These are phyloP conservation scores for Hortiboletus campestris DNA, from an alignment of 768 basidiomycete genomes.

Conservation along the genomic window DNA sequence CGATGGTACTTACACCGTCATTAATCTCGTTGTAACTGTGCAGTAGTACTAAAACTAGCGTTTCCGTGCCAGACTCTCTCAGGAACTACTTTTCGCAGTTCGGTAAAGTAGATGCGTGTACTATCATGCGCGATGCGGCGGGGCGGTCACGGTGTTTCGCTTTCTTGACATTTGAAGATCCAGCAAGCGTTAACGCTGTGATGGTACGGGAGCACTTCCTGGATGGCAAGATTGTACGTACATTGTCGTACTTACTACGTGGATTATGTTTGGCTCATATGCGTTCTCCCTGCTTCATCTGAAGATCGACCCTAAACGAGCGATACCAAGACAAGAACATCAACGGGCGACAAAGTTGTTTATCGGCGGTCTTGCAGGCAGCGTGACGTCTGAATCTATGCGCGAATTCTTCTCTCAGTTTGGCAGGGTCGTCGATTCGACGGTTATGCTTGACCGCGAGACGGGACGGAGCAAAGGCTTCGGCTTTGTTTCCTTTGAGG, in stretches of 20 bases:
- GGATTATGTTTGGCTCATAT: slow-evolving; percentile 20
- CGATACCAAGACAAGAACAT: slow-evolving; percentile 95
- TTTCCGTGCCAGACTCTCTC: slow-evolving; percentile 56
- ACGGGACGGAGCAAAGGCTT: slow-evolving; percentile 95
- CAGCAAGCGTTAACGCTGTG: slow-evolving; percentile 90
- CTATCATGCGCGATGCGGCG: slow-evolving; percentile 96
- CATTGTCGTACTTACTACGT: slow-evolving; percentile 23
- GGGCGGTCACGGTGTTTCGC: slow-evolving; percentile 97
- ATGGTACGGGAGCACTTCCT: slow-evolving; percentile 94
- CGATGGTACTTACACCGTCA: slow-evolving; percentile 73
- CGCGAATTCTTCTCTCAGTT: slow-evolving; percentile 91
- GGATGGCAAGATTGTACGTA: slow-evolving; percentile 93
- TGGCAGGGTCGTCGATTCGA: slow-evolving; percentile 95
- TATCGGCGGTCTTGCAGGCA: slow-evolving; percentile 89
- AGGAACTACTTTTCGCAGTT: slow-evolving; percentile 93
- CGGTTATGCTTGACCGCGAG: slow-evolving; percentile 97
- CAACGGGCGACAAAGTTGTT: slow-evolving; percentile 92
- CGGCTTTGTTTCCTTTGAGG: slow-evolving; percentile 95
- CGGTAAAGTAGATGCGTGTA: slow-evolving; percentile 95
- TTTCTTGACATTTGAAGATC: slow-evolving; percentile 93
- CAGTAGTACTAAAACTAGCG: slow-evolving; percentile 45
- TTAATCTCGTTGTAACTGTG: slow-evolving; percentile 33
- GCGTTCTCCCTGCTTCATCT: slow-evolving; percentile 9
- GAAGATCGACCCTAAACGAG: slow-evolving; percentile 99
- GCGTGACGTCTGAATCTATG: slow-evolving; percentile 92